A percentile compares a stretch with the other conserved stretches of the same genome.
These are phyloP conservation scores for Candida nemodendra DNA, from an alignment of 805 yeast species.

Conservation along the genomic window DNA sequence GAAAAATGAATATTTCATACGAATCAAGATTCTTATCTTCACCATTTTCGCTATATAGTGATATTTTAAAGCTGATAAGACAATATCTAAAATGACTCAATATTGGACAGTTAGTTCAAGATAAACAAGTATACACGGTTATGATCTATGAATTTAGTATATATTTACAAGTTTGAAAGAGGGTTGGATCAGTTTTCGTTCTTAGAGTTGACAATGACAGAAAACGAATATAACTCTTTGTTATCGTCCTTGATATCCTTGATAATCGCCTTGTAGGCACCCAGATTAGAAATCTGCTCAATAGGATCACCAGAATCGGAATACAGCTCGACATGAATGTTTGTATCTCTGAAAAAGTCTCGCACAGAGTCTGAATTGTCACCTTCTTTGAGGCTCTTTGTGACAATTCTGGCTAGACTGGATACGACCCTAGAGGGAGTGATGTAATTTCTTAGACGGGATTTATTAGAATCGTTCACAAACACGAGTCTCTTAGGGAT, in stretches of 20 bases:
- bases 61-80: too few species aligned
- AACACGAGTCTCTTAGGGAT: conserved; percentile 31
- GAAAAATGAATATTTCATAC: too few species aligned
- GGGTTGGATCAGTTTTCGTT: conserved; percentile 9
- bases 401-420: conserved; percentile 12
- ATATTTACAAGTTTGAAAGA: background rate
- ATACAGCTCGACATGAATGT: conserved; percentile 16
- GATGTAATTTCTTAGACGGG: conserved; percentile 18
- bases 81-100: too few species aligned
- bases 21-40: too few species aligned
- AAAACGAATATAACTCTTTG: conserved; percentile 13
- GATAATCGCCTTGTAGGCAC: conserved; percentile 23
- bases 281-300: conserved; percentile 18
- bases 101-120: too few species aligned
- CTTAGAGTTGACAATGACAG: conserved; percentile 24
- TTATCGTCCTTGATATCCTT: conserved; percentile 18
- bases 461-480: conserved; percentile 22
- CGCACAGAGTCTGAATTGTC: conserved; percentile 14
- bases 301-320: conserved; percentile 14
- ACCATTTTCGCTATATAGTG: background rate
- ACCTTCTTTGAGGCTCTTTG: conserved; percentile 10
- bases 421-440: conserved; percentile 8
- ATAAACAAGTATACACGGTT: too few species aligned
- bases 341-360: conserved; percentile 23
- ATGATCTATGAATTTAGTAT: too few species aligned